Conservation (phyloP, 192 early-diverging fungal genomes). For the Coemansia sp. region DNA sequence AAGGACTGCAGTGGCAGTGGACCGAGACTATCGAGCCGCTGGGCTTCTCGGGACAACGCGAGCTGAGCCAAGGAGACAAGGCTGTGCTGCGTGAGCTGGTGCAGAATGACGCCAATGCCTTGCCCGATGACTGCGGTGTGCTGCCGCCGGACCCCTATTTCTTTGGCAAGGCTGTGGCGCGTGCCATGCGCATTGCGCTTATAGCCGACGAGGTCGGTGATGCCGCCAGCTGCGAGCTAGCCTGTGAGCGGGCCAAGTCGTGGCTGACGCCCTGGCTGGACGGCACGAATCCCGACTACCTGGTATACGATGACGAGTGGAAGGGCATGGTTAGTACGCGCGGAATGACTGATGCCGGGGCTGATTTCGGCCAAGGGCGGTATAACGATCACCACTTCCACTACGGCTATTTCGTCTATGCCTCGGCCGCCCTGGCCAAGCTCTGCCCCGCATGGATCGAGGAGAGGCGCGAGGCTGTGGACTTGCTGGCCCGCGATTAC, state of each 20-base stretch:
- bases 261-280: conserved; percentile 48
- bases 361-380: conserved; percentile 56
- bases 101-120: conserved; percentile 19
- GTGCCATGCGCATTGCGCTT: conserved; percentile 49
- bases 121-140: background rate
- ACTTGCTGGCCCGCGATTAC: conserved; percentile 53
- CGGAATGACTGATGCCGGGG: conserved; percentile 31
- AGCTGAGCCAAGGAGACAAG: conserved; percentile 8
- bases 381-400: conserved; percentile 65
- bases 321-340: conserved; percentile 32
- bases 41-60: conserved; percentile 32
- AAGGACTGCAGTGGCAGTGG: conserved; percentile 42
- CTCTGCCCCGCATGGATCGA: conserved; percentile 37
- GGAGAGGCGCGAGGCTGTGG: conserved; percentile 4
- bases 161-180: conserved; percentile 55
- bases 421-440: conserved; percentile 44
- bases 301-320: conserved; percentile 55
- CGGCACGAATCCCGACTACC: conserved; percentile 28
- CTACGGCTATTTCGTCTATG: conserved; percentile 60
- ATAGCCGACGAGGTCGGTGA: conserved; percentile 55
- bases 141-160: conserved; percentile 55
- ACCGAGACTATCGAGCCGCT: conserved; percentile 36
- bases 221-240: conserved; percentile 21
- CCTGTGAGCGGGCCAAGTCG: conserved; percentile 3
- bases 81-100: conserved; percentile 29